Conservation (phyloP, 148 eudicot genomes). For the Vaccinium myrtillus region DNA sequence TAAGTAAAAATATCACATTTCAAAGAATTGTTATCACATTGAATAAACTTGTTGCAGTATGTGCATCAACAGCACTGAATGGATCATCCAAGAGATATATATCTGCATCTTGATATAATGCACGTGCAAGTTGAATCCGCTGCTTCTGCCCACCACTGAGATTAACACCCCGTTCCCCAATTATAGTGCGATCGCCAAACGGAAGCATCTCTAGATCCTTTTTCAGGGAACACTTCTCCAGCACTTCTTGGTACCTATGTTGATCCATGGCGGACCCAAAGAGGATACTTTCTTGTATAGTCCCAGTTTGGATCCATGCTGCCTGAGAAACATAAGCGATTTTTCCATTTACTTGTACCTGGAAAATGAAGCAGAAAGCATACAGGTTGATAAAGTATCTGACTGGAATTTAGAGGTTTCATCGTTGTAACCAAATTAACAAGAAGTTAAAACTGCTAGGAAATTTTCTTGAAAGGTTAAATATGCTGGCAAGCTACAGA, state of each 20-base stretch:
- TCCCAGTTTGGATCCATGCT: conserved; percentile 76
- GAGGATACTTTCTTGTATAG: conserved; percentile 56
- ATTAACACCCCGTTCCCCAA: conserved; percentile 65
- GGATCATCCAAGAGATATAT: conserved; percentile 69
- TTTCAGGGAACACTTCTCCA: conserved; percentile 38
- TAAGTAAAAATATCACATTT: neutral
- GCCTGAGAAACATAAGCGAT: conserved; percentile 65
- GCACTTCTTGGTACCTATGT: conserved; percentile 37
- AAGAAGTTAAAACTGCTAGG: neutral
- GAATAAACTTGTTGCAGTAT: conserved; percentile 58
- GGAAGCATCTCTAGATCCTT: conserved; percentile 54
- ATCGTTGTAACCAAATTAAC: neutral
- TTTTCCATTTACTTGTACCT: conserved; percentile 51
- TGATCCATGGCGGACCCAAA: conserved; percentile 50
- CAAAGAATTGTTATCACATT: conserved; percentile 30
- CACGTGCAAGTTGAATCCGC: conserved; percentile 56
- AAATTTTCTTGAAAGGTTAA: neutral
- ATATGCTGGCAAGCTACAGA: neutral
- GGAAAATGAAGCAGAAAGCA: conserved; percentile 15
- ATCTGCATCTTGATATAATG: conserved; percentile 58
- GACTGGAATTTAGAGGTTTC: neutral
- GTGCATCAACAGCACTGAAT: conserved; percentile 78
- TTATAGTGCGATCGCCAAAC: conserved; percentile 49
- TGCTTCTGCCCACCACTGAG: conserved; percentile 68
- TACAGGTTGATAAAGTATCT: neutral